phyloP scores from a whole-genome alignment of 176 grass and related monocot genomes.

The Avena insularis region DNA sequence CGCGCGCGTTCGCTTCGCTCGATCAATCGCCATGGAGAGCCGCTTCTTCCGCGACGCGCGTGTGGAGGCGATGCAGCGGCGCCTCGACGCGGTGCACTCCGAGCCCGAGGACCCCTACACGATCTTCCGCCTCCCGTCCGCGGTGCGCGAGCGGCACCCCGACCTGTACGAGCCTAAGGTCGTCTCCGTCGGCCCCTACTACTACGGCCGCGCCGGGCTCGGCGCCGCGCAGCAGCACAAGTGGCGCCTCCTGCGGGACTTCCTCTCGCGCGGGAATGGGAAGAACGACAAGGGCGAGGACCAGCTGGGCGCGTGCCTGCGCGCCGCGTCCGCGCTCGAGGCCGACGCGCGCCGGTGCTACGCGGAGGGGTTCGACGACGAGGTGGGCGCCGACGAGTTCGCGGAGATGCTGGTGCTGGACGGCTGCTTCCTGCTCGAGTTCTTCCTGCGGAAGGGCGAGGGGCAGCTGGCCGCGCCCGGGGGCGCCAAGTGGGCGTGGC shows the following conservation, averaged over 20 bases:
- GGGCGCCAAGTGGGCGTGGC: conserved; percentile 61
- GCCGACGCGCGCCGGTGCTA: conserved; percentile 54
- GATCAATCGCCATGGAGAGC: too few relatives aligned
- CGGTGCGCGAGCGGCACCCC: conserved; percentile 57
- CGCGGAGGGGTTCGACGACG: conserved; percentile 44
- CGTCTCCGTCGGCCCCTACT: conserved; percentile 54
- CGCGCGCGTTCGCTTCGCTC: background rate
- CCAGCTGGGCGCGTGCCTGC: conserved; percentile 47
- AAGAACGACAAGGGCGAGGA: background rate
- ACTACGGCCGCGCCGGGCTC: conserved; percentile 47
- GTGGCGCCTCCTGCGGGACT: conserved; percentile 57
- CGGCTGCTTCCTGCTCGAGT: conserved; percentile 62
- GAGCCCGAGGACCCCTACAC: conserved; percentile 47
- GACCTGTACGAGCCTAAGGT: conserved; percentile 62
- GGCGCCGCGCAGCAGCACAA: conserved; percentile 57
- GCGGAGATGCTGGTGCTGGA: conserved; percentile 62
- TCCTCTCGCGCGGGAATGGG: background rate
- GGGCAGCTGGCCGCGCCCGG: conserved; percentile 49
- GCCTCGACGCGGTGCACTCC: conserved; percentile 38
- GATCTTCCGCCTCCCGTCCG: conserved; percentile 57
- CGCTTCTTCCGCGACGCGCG: conserved; percentile 46
- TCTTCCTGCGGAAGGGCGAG: conserved; percentile 55
- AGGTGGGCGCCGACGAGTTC: conserved; percentile 37
- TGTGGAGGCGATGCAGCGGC: conserved; percentile 60
- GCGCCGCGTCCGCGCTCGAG: conserved; percentile 41